Conservation (phyloP, 1,139 yeast genomes). For the Candida labiduridarum region DNA sequence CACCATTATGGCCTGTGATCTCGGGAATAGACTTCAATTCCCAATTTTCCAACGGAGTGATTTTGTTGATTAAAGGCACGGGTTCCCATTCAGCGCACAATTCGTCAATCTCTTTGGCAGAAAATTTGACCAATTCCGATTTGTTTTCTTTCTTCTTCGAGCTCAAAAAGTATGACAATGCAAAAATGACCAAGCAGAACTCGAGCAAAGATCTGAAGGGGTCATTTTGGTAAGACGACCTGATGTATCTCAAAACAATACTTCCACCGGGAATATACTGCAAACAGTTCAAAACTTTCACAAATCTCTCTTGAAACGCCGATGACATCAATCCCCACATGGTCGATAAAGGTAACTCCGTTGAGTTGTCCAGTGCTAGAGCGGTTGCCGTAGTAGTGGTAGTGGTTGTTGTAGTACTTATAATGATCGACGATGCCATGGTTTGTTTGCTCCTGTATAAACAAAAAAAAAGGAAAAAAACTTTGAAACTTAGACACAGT, state of each 20-base stretch:
- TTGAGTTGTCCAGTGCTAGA: constrained; percentile 18
- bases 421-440: constrained; percentile 17
- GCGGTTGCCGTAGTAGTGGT: constrained; percentile 29
- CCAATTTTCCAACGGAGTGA: constrained; percentile 59
- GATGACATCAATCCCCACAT: constrained; percentile 41
- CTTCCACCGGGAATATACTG: constrained; percentile 77
- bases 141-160: constrained; percentile 81
- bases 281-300: constrained; percentile 38
- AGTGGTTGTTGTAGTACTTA: constrained; percentile 19
- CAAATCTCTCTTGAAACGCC: constrained; percentile 38
- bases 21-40: constrained; percentile 64
- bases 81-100: constrained; percentile 92
- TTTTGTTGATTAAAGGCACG: constrained; percentile 67
- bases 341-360: constrained; percentile 31
- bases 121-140: constrained; percentile 66
- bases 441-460: background rate
- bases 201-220: constrained; percentile 90
- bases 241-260: constrained; percentile 72
- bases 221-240: constrained; percentile 90
- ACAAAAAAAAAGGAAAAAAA: background rate
- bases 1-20: constrained; percentile 57
- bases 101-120: constrained; percentile 74
- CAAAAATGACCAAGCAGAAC: constrained; percentile 76
- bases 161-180: constrained; percentile 79
- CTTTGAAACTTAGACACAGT: background rate